A percentile compares a stretch with the other conserved stretches of the same genome.
These are phyloP conservation scores for Chiua virens DNA, from an alignment of 768 basidiomycete genomes.

Conservation along the genomic window DNA sequence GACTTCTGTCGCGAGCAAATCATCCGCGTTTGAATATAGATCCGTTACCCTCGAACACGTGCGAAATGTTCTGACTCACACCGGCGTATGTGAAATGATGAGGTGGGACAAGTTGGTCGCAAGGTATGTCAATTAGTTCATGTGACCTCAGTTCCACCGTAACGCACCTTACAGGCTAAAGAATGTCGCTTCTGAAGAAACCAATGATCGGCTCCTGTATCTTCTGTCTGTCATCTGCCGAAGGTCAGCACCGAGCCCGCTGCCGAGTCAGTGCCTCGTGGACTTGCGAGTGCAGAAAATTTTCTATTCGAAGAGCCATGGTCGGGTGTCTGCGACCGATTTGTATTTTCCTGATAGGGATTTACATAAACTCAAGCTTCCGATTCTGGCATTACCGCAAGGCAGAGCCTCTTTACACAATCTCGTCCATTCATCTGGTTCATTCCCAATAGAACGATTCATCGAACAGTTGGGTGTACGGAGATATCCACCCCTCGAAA, in stretches of 20 bases:
- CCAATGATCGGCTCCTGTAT: constrained; percentile 35
- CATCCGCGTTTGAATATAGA: neutral
- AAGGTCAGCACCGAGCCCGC: no score
- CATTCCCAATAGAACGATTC: neutral
- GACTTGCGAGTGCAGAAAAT: constrained; percentile 2
- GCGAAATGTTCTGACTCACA: neutral
- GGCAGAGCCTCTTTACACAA: neutral
- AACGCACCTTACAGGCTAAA: constrained; percentile 9
- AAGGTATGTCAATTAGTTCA: constrained; percentile 40
- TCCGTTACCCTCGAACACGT: neutral
- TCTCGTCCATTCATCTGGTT: neutral
- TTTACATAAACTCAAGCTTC: constrained; percentile 70
- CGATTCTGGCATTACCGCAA: constrained; percentile 57
- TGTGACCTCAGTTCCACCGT: constrained; percentile 36
- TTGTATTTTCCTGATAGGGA: constrained; percentile 79
- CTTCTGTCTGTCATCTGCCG: no score
- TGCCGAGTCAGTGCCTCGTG: neutral
- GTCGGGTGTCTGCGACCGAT: constrained; percentile 32
- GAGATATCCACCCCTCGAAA: neutral
- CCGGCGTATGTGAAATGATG: constrained; percentile 38
- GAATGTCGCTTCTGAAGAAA: constrained; percentile 5
- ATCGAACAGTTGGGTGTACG: constrained; percentile 2
- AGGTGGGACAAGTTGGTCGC: constrained; percentile 5
- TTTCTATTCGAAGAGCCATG: constrained; percentile 6
- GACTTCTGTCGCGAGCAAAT: neutral